Percentiles rank a stretch among this genome's conserved stretches.
phyloP scores from a whole-genome alignment of 164 flowering plant genomes.

The Liriodendron chinense region DNA sequence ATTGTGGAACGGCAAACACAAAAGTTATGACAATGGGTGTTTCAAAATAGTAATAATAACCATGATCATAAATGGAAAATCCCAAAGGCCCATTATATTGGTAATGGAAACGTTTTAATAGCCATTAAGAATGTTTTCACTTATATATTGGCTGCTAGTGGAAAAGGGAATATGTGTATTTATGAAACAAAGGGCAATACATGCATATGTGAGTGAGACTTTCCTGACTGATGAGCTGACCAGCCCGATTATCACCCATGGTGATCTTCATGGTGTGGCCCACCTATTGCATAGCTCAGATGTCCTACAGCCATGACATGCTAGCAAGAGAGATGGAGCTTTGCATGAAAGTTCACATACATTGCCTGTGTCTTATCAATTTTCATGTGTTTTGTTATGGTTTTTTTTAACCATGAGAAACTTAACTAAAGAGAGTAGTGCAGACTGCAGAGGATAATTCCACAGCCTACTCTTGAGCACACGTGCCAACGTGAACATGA shows the following conservation, averaged over 20 bases:
- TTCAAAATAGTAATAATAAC: too few species aligned
- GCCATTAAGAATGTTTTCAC: neutral
- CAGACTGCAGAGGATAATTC: too few species aligned
- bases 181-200: neutral
- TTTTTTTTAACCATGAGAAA: too few species aligned
- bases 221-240: neutral
- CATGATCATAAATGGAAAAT: too few species aligned
- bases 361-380: too few species aligned
- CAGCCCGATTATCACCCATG: neutral
- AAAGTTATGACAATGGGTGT: neutral
- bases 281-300: neutral
- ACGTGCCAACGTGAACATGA: too few species aligned
- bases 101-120: too few species aligned
- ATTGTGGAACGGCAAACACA: neutral
- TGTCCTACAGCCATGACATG: neutral
- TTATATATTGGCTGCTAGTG: neutral
- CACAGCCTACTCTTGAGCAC: too few species aligned
- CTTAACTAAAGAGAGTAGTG: too few species aligned
- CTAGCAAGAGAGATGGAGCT: neutral
- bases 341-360: too few species aligned
- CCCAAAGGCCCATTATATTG: too few species aligned
- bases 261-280: neutral
- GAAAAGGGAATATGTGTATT: neutral
- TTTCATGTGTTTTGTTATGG: too few species aligned
- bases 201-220: neutral